Evolutionary conservation across 805 yeast species (phyloP).

Genomic region (Candida nanaspora): DNA sequence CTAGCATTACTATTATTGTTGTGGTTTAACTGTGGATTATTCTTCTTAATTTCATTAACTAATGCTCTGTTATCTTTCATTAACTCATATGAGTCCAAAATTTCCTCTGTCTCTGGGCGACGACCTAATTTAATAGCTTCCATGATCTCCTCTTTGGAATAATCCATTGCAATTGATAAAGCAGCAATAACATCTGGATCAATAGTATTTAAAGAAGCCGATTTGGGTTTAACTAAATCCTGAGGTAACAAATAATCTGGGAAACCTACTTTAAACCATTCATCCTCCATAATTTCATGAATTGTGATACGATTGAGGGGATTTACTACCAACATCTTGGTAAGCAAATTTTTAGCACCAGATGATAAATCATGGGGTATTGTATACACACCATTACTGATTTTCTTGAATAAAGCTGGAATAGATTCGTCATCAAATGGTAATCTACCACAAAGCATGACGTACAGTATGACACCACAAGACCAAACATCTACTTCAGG

Average conservation of each 20-base stretch:
- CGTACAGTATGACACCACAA: constrained; percentile 90
- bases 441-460: constrained; percentile 90
- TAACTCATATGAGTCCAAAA: constrained; percentile 77
- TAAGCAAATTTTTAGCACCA: constrained; percentile 78
- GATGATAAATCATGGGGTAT: constrained; percentile 79
- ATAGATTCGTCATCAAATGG: constrained; percentile 97
- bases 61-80: constrained; percentile 72
- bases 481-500: constrained; percentile 99
- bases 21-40: neutral
- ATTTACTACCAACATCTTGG: constrained; percentile 89
- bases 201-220: constrained; percentile 30
- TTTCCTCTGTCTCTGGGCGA: constrained; percentile 54
- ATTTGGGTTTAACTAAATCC: constrained; percentile 30
- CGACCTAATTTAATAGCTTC: constrained; percentile 46
- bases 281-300: constrained; percentile 86
- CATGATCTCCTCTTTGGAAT: constrained; percentile 73
- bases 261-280: constrained; percentile 81
- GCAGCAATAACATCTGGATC: constrained; percentile 75
- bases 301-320: constrained; percentile 92
- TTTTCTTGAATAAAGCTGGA: constrained; percentile 88
- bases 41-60: constrained; percentile 55
- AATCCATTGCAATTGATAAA: constrained; percentile 80
- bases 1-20: neutral
- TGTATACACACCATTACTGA: constrained; percentile 86
- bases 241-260: constrained; percentile 73